A percentile compares a stretch with the other conserved stretches of the same genome.
Conservation (phyloP, 169 alveolate species). For the Plasmodium gonderi region DNA sequence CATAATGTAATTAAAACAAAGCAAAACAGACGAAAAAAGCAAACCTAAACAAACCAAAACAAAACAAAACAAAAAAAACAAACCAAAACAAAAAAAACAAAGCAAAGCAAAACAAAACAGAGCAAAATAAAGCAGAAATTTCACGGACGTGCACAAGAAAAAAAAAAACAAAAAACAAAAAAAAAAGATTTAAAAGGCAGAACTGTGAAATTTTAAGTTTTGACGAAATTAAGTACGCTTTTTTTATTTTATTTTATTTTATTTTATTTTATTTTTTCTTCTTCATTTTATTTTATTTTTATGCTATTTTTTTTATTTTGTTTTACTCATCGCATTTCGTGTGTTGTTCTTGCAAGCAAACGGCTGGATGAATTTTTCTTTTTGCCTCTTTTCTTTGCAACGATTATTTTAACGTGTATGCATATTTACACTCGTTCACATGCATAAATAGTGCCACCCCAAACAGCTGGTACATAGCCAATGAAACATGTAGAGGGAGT, state of each 20-base stretch:
- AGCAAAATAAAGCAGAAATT: neutral
- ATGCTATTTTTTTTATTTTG: neutral
- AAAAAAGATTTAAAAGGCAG: neutral
- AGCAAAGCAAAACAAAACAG: no score
- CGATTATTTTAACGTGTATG: neutral
- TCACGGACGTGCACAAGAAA: constrained; percentile 1
- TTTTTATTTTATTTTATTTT: neutral
- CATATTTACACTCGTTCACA: neutral
- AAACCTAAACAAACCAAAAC: no score
- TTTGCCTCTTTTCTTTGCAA: constrained; percentile 5
- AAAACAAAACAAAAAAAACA: no score
- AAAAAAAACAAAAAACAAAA: constrained; percentile 9
- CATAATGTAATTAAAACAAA: neutral
- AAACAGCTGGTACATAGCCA: neutral
- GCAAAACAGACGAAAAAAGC: no score
- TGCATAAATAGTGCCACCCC: neutral
- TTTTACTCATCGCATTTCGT: constrained; percentile 2
- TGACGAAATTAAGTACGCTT: neutral
- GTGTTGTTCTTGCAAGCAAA: constrained; percentile 23
- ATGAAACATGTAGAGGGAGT: neutral
- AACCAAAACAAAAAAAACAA: no score
- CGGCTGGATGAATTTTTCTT: constrained; percentile 13
- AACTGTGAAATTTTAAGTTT: constrained; percentile 30
- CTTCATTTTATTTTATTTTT: no score
- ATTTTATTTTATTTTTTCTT: constrained; percentile 20